These are phyloP conservation scores for Podaxis pistillaris DNA, from an alignment of 768 basidiomycete species.

Conservation along the genomic window DNA sequence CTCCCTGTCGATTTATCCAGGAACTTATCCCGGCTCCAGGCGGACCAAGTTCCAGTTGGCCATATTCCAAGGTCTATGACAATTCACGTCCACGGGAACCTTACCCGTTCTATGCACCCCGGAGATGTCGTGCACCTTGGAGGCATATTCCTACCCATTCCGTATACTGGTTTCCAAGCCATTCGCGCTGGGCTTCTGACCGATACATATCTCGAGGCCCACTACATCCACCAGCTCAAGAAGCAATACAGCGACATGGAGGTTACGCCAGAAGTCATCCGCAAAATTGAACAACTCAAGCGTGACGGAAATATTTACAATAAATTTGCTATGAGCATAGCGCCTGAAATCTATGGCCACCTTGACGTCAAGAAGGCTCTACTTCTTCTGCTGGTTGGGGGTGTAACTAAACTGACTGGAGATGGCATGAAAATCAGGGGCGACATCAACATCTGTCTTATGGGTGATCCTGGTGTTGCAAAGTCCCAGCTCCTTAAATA, in stretches of 20 bases:
- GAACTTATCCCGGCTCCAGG: conserved; percentile 41
- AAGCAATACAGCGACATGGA: conserved; percentile 98
- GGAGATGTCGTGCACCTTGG: conserved; percentile 94
- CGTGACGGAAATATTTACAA: conserved; percentile 80
- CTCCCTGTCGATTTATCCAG: conserved; percentile 1
- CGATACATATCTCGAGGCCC: conserved; percentile 93
- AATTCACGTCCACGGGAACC: conserved; percentile 85
- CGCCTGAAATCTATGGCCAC: conserved; percentile 98
- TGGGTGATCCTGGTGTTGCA: conserved; percentile 99
- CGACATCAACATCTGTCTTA: conserved; percentile 95
- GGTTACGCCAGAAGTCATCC: conserved; percentile 79
- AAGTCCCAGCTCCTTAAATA: conserved; percentile 98
- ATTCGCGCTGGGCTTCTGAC: conserved; percentile 95
- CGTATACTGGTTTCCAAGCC: conserved; percentile 97
- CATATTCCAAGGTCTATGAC: conserved; percentile 99
- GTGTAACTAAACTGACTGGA: conserved; percentile 91
- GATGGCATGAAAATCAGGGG: conserved; percentile 99
- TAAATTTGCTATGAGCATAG: conserved; percentile 89
- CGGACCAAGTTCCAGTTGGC: conserved; percentile 98
- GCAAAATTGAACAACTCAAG: conserved; percentile 64
- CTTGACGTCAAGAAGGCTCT: conserved; percentile 97
- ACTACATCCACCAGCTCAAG: conserved; percentile 91
- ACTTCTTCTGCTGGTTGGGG: conserved; percentile 88
- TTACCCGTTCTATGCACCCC: conserved; percentile 90
- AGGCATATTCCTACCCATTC: conserved; percentile 97